Base-by-base conservation (phyloP, 2,329 filamentous ascomycete species). In the Hirsutella minnesotensis region DNA sequence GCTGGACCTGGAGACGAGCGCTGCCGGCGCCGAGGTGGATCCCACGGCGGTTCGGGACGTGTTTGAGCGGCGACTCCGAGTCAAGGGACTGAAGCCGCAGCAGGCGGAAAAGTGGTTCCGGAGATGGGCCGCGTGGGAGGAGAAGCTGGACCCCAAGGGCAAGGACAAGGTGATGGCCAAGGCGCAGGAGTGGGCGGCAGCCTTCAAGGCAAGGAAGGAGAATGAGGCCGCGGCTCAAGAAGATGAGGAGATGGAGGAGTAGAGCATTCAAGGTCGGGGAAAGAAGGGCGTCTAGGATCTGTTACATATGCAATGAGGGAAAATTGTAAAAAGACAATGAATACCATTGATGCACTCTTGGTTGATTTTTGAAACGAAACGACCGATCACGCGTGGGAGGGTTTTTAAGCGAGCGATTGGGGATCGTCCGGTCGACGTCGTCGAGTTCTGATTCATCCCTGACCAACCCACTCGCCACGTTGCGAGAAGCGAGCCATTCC, bases 121-220 rank as follows among this genome's bases (percentile, higher is more conserved):
- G 67, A 77, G 85, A 52, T 98, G 92, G 92, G 76, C 83, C 44
- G 78, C 83, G 51, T 96, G 87, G 77, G 92, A 98, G 68, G 79
- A 83, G 64, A 75, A 73, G 59, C 66, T 77, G 45, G 86, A 85
- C 2, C 67, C 72, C 46, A 65, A 85, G 72, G 76, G 73, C 50
- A 72, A 77, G 50, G 82, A 84, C 53, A 75, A 73, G 54, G 83
- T 88, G 31, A 80, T 81, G 66, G 79, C 74, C 21, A 73, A 79
- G 61, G 84, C 84, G 34, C 75, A 74, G 56, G 80, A 83, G 51
- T 90, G 81, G 72, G 79, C 81, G 27, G 77, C 72, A 40, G 56
- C 63, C 39, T 67, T 62, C 50, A 68, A 68, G 61, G 65, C 66
- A 41, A 66, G 52, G 49, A 68, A 68, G 55, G 63, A 62, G 49